Conservation (phyloP, 139 green algal genomes). For the Astrephomene gubernaculifera region DNA sequence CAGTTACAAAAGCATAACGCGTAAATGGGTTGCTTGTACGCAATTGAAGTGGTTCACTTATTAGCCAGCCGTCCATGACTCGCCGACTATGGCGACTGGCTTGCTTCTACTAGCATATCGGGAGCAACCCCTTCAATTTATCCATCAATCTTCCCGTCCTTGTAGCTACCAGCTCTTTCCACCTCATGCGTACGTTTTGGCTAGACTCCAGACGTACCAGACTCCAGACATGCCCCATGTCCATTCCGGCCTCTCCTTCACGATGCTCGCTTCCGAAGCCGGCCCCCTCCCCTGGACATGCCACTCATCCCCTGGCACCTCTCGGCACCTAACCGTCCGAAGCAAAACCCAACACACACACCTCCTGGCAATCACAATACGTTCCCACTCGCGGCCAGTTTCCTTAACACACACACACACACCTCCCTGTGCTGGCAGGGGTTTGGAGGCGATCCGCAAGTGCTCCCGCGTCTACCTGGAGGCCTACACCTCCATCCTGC, state of each 20-base stretch:
- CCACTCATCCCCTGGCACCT: neutral
- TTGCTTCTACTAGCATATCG: neutral
- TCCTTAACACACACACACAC: neutral
- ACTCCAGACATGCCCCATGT: neutral
- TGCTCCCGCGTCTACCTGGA: constrained; percentile 92
- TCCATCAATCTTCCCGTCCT: neutral
- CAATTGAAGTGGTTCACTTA: neutral
- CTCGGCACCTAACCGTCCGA: neutral
- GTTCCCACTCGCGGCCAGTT: neutral
- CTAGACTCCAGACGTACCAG: neutral
- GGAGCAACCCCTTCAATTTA: neutral
- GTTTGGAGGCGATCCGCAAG: constrained; percentile 85
- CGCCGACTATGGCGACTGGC: neutral
- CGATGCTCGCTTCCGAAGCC: too few relatives aligned
- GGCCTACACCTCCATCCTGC: constrained; percentile 96
- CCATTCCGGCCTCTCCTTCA: neutral
- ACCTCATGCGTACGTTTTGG: neutral
- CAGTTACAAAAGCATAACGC: neutral
- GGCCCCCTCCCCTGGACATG: neutral
- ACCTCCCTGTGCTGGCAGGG: constrained; percentile 63
- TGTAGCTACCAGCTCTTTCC: too few relatives aligned
- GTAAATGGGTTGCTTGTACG: too few relatives aligned
- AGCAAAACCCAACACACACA: neutral
- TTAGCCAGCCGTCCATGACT: neutral
- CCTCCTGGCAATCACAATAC: neutral